Evolutionary conservation across 2,329 filamentous ascomycete genomes (phyloP), one percentile per base, ranked within the genome.

Genomic region (Dryadomyces quercivorus): DNA sequence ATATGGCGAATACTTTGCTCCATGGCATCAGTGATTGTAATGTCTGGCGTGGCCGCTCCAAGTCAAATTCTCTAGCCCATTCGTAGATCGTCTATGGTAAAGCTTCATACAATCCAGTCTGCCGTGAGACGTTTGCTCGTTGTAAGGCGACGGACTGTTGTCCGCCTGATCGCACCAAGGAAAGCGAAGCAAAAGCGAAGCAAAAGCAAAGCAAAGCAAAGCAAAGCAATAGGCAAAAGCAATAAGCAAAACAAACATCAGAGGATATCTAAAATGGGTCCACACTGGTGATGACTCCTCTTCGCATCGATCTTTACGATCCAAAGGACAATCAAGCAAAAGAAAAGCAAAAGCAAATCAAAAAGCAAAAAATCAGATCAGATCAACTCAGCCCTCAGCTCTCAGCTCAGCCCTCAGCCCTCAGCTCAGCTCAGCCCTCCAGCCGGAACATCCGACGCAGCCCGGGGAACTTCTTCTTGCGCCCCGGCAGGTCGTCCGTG

Each of bases 381-480:
- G 2, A 46, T n/a, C 10, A 42, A 4, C 13, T 22, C 43, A 6
- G 8, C 2, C 40, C 13, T 10, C n/a, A n/a, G n/a, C n/a, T n/a
- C n/a, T n/a, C 26, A 10, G 16, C 43, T 49, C 51, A 62, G 42
- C 75, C 72, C 57, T 75, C 64, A n/a, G n/a, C n/a, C n/a, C n/a
- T n/a, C n/a, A n/a, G n/a, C n/a, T n/a, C 26, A 10, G 16, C 43
- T 49, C 51, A 62, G 42, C 75, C 72, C 57, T 75, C 64, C 55
- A 77, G 64, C 45, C 72, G 66, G 67, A 88, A 85, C 66, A 85
- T 84, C 65, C 74, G 79, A 65, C 85, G 79, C 64, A 88, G 67
- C 54, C 73, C 70, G 45, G 76, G 75, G 66, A 88, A 88, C 67
- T 84, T 86, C 75, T 87, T 88, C 70, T 77, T 52, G 12, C 43